Evolutionary conservation across 768 basidiomycete genomes (phyloP), one percentile per base, ranked within the genome.

Genomic region (Lactarius akahatsu): DNA sequence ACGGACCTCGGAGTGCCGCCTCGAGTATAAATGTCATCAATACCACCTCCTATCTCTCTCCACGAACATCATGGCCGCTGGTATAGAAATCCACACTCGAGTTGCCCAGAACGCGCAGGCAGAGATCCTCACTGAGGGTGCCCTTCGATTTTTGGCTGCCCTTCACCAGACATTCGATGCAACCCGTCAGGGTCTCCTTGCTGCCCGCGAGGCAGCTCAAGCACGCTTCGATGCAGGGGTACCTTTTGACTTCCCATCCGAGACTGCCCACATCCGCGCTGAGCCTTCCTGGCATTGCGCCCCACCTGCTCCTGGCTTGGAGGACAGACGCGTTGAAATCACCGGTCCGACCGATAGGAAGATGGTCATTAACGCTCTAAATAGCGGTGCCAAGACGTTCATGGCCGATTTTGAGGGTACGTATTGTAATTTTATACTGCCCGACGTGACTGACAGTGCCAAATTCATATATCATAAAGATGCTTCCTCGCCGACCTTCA

Each of bases 331-430:
- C 59, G 90, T 98, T 65, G 97, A 99, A 79, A 99, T 99, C 69
- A 99, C 97, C 0, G 97, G 97, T 28, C 97, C 97, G 9, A 92
- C 96, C 2, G 96, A 98, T 77, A 83, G 96, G 72, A 99, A 98
- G 82, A 99, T 99, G 97, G 96, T 98, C 74, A 90, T 98, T 75
- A 98, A 98, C 70, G 96, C 96, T 8, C 78, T 97, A 70, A 97
- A 97, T 79, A 93, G 92, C 68, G 95, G 95, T 1, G 87, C 95
- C 26, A 95, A 96, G 83, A 95, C 95, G 0, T 99, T 97, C 81
- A 99, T 99, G 97, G 96, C 97, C 40, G 97, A 99, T 76, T 96
- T 98, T 68, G 97, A 99, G 78, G 96, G 96, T 92, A 65, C 58
- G 83, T 75, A n/a, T 41, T 1, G 9, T 38, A 38, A 38, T 4